These are phyloP conservation scores for Didymella pinodella DNA, from an alignment of 2,329 filamentous ascomycete genomes.

Conservation along the genomic window DNA sequence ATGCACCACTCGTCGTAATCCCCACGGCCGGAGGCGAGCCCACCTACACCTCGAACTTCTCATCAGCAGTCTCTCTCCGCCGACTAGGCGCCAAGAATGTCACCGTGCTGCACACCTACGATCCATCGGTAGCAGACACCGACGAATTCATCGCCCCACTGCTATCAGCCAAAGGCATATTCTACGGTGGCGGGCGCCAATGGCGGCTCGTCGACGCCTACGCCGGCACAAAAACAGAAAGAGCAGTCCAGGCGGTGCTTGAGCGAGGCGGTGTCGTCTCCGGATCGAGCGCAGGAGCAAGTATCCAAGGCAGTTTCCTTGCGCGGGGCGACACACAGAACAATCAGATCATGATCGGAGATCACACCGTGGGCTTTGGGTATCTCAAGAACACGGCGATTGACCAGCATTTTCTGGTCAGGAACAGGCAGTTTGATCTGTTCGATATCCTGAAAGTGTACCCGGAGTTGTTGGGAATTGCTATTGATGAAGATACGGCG, in stretches of 20 bases:
- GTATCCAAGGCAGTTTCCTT: conserved; percentile 35
- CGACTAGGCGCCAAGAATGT: conserved; percentile 34
- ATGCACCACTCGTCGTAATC: conserved; percentile 34
- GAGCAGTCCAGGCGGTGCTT: conserved; percentile 30
- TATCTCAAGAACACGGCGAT: conserved; percentile 39
- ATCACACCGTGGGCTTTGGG: conserved; percentile 35
- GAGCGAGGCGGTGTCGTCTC: conserved; percentile 34
- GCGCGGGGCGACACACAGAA: conserved; percentile 34
- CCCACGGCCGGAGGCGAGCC: conserved; percentile 37
- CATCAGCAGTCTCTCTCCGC: conserved; percentile 28
- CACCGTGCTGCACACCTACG: conserved; percentile 38
- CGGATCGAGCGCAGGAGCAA: conserved; percentile 36
- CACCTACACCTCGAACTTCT: conserved; percentile 32
- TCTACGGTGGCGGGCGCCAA: conserved; percentile 37
- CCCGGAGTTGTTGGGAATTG: conserved; percentile 32
- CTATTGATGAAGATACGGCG: conserved; percentile 40
- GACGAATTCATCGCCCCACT: conserved; percentile 35
- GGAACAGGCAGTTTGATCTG: conserved; percentile 39
- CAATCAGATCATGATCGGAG: conserved; percentile 36
- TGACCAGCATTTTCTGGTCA: conserved; percentile 37
- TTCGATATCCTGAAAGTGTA: conserved; percentile 34
- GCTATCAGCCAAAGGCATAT: conserved; percentile 31
- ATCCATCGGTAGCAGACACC: conserved; percentile 33
- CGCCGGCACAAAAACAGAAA: conserved; percentile 35
- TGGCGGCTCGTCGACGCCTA: conserved; percentile 40